These are phyloP conservation scores for Senna siamea DNA, from an alignment of 306 rosid genomes.

Conservation along the genomic window DNA sequence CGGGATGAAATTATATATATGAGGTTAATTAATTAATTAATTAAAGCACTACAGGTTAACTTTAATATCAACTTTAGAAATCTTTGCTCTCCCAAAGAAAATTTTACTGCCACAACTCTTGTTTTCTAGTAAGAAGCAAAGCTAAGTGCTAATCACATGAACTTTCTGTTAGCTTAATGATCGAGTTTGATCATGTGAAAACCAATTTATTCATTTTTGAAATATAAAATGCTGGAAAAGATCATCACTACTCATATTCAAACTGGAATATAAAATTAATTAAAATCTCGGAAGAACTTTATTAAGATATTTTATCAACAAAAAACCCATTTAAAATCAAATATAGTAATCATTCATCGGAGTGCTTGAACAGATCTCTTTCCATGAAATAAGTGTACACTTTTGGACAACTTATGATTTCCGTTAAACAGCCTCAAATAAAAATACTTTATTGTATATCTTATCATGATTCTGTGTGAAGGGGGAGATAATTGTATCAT, in stretches of 20 bases:
- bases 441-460: background rate
- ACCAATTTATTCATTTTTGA: background rate
- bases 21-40: constrained; percentile 4
- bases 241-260: constrained; percentile 2
- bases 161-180: constrained; percentile 15
- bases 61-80: constrained; percentile 36
- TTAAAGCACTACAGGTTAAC: constrained; percentile 22
- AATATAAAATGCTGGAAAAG: background rate
- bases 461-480: background rate
- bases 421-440: background rate
- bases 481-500: background rate
- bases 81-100: constrained; percentile 24
- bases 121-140: constrained; percentile 20
- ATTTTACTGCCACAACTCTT: constrained; percentile 27
- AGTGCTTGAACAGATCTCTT: background rate
- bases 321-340: background rate
- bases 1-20: constrained; percentile 7
- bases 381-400: background rate
- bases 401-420: background rate
- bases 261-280: background rate
- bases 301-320: background rate
- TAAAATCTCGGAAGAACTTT: background rate
- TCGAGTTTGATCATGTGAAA: background rate
- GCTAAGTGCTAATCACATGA: constrained; percentile 14
- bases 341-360: background rate